Evolutionary conservation across 2,329 filamentous ascomycete genomes (phyloP), one percentile per base, ranked within the genome.

Genomic region (Biscogniauxia sp.): DNA sequence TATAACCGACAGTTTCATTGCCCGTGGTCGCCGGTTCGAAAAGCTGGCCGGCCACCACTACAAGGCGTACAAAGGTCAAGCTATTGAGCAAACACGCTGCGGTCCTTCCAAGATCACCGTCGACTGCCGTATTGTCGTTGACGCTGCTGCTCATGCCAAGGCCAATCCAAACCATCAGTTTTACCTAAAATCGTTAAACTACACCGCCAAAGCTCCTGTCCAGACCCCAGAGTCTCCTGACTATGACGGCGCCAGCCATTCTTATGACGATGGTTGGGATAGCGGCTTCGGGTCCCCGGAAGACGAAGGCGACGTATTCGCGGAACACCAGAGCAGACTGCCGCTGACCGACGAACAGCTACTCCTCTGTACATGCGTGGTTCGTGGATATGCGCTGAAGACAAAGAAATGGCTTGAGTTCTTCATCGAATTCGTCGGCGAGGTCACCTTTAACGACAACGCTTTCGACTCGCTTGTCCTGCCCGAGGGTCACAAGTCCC

Each of bases 51-150:
- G 50, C 8, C 20, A 51, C 11, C 50, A 51, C 19, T 51, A 51
- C 15, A 51, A 7, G 20, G 50, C 19, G 2, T 51, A 51, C 19
- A 51, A 20, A 51, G 50, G 50, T 13, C 19, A 19, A 2, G 50
- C 50, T 13, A 51, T 51, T 13, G 19, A 51, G 50, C 15, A 20
- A 20, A 51, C 50, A 7, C 17, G 19, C 7, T 51, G 5, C 13
- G 50, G 50, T 25, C 50, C 50, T 20, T 51, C 50, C 19, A 20
- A 11, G 17, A 51, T 23, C 50, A 17, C 52, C 13, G 19, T 62
- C 17, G 57, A 64, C 19, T 53, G 51, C 8, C 59, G 60, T 26
- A 56, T 64, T 50, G 54, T 64, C 9, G 41, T 62, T 6, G 59
- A 64, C 32, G 26, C 32, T 11, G 15, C 20, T 20, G 45, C 52